phyloP scores from a whole-genome alignment of 345 rosid genomes.

The Pistacia vera region DNA sequence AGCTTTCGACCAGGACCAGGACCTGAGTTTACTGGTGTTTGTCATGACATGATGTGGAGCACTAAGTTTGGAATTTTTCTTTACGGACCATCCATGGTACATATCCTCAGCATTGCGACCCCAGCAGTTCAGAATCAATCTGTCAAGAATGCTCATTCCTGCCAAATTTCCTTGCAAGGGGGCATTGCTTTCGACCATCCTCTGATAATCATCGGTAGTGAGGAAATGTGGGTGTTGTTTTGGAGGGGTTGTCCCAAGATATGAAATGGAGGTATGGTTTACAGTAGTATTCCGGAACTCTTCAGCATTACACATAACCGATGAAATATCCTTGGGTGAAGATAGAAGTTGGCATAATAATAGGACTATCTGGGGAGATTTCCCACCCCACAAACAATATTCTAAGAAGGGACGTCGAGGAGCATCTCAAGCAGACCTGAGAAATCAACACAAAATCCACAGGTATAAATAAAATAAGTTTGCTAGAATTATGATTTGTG shows the following conservation, averaged over 20 bases:
- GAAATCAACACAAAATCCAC: constrained; percentile 12
- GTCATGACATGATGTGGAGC: constrained; percentile 14
- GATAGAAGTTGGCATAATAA: constrained; percentile 93
- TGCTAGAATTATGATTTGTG: constrained; percentile 2
- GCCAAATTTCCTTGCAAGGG: constrained; percentile 86
- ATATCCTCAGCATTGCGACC: constrained; percentile 55
- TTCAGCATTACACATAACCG: constrained; percentile 78
- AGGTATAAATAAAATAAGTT: background rate
- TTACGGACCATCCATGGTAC: constrained; percentile 66
- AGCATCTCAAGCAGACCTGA: constrained; percentile 94
- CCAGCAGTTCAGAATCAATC: constrained; percentile 79
- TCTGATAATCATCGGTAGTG: constrained; percentile 52
- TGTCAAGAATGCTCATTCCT: constrained; percentile 68
- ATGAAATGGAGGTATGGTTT: constrained; percentile 93
- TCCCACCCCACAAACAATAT: constrained; percentile 91
- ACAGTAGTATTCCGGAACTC: constrained; percentile 73
- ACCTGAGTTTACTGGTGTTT: constrained; percentile 48
- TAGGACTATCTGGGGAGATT: constrained; percentile 82
- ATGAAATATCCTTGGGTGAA: constrained; percentile 91
- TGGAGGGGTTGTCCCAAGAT: constrained; percentile 94
- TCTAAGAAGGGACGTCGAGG: constrained; percentile 81
- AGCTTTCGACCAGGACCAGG: constrained; percentile 76
- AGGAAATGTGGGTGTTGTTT: constrained; percentile 93
- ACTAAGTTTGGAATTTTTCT: constrained; percentile 27
- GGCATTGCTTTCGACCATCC: constrained; percentile 75